Percentiles rank a stretch among this genome's conserved stretches.
Evolutionary conservation across 208 protist species (phyloP).

Genomic region (Acanthamoeba divionensis): DNA sequence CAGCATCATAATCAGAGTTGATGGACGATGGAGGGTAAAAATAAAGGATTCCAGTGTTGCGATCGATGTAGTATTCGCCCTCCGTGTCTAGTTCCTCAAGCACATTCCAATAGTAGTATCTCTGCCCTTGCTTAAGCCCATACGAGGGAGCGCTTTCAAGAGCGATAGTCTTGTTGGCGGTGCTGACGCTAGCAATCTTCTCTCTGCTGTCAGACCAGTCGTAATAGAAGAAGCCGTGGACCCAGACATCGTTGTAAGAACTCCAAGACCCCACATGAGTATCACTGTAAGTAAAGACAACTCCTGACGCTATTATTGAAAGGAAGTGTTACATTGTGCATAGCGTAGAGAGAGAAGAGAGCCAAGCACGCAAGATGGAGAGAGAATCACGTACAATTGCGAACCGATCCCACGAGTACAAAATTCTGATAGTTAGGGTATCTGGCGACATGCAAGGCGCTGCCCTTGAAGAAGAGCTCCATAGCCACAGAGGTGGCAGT

Average conservation of each 20-base stretch:
- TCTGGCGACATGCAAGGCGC: background rate
- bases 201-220: background rate
- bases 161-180: background rate
- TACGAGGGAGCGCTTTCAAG: background rate
- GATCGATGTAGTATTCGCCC: slow-evolving; percentile 5
- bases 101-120: background rate
- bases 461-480: slow-evolving; percentile 32
- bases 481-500: background rate
- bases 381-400: too few species aligned
- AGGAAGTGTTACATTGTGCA: too few species aligned
- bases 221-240: background rate
- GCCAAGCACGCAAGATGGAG: too few species aligned
- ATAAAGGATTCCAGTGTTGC: background rate
- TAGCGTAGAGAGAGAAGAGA: too few species aligned
- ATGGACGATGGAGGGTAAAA: background rate
- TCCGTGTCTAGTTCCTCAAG: background rate
- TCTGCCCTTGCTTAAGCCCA: background rate
- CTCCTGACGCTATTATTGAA: too few species aligned
- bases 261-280: too few species aligned
- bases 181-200: background rate
- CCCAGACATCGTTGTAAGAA: background rate
- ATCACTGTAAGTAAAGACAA: too few species aligned
- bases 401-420: background rate
- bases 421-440: background rate
- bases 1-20: background rate